Conservation (phyloP, 2,329 filamentous ascomycete species). For the Aspergillus sp. region DNA sequence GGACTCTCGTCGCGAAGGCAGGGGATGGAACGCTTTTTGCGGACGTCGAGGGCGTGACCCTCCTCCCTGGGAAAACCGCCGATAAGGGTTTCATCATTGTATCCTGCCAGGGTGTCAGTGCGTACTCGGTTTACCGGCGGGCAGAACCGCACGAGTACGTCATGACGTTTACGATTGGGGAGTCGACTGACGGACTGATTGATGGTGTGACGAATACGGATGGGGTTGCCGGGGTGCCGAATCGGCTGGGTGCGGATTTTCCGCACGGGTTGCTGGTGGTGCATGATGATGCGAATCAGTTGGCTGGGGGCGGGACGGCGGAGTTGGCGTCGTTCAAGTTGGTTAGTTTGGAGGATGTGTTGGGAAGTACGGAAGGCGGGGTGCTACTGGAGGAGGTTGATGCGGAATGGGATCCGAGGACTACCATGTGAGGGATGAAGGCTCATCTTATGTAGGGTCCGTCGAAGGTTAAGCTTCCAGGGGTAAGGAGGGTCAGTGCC, state of each 20-base stretch:
- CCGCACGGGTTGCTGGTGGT: constrained; percentile 4
- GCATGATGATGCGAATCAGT: constrained; percentile 10
- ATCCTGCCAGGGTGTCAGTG: constrained; percentile 4
- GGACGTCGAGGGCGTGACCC: constrained; percentile 4
- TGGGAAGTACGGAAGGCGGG: neutral
- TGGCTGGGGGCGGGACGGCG: constrained; percentile 1
- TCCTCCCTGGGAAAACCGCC: neutral
- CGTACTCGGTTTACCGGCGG: constrained; percentile 2
- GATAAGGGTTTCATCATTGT: constrained; percentile 3
- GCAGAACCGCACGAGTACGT: constrained; percentile 7
- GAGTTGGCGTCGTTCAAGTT: constrained; percentile 8
- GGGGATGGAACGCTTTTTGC: constrained; percentile 4
- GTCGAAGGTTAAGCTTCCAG: too few relatives aligned
- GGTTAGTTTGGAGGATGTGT: constrained; percentile 3
- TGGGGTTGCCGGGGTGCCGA: constrained; percentile 2
- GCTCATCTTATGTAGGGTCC: neutral
- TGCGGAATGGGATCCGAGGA: constrained; percentile 3
- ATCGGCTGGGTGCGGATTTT: constrained; percentile 3
- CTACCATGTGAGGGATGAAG: neutral
- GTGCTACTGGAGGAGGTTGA: neutral
- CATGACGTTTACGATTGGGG: constrained; percentile 6
- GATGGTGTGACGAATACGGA: constrained; percentile 9
- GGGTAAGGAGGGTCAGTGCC: too few relatives aligned
- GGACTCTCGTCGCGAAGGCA: neutral
- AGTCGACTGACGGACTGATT: neutral